Percentiles rank a stretch among this genome's conserved stretches.
Evolutionary conservation across 208 protist species (phyloP).

Genomic region (Trypanosoma grayi): DNA sequence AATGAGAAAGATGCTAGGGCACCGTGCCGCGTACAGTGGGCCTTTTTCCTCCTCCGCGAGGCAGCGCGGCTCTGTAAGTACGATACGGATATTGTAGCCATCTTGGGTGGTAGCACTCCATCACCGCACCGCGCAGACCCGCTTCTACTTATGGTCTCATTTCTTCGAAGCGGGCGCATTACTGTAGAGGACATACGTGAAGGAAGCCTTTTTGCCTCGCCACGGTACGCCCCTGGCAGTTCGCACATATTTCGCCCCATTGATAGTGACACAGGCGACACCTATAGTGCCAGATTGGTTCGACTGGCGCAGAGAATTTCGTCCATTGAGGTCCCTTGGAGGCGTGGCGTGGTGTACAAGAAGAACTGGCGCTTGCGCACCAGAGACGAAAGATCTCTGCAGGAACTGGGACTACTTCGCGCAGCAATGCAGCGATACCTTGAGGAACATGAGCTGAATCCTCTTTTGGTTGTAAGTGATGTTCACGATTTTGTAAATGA

Average conservation of each 20-base stretch:
- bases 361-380: slow-evolving; percentile 12
- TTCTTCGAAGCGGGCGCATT: slow-evolving; percentile 29
- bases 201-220: slow-evolving; percentile 21
- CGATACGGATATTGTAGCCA: slow-evolving; percentile 6
- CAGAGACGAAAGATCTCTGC: slow-evolving; percentile 22
- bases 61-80: slow-evolving; percentile 23
- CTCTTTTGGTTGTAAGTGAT: slow-evolving; percentile 72
- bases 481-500: slow-evolving; percentile 47
- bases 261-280: slow-evolving; percentile 5
- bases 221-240: slow-evolving; percentile 21
- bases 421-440: slow-evolving; percentile 29
- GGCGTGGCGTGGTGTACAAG: background rate
- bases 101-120: slow-evolving; percentile 25
- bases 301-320: background rate
- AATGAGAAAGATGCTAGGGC: slow-evolving; percentile 1
- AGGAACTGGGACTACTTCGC: slow-evolving; percentile 35
- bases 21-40: background rate
- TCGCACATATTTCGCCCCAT: slow-evolving; percentile 9
- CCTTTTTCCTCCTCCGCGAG: slow-evolving; percentile 29
- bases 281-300: background rate
- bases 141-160: slow-evolving; percentile 44
- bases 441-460: slow-evolving; percentile 43
- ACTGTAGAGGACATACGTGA: slow-evolving; percentile 34
- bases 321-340: background rate
- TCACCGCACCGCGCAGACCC: slow-evolving; percentile 50